Conservation (phyloP, 75 land plant species). For the Pseudotsuga menziesii region DNA sequence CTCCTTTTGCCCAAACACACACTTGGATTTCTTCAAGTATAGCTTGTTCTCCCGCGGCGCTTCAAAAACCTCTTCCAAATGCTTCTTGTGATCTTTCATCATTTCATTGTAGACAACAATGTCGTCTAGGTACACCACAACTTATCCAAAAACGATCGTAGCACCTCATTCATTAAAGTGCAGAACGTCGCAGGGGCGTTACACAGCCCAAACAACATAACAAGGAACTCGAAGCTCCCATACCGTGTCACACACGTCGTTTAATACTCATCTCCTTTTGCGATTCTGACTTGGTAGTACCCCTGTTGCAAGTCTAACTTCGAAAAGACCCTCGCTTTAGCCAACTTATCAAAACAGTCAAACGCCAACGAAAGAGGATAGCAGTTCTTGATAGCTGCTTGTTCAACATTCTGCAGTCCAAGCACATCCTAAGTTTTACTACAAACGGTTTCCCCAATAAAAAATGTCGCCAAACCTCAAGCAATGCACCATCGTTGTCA, state of each 20-base stretch:
- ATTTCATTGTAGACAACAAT: conserved; percentile 17
- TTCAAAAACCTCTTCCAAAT: neutral
- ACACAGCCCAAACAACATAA: conserved; percentile 22
- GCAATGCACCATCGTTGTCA: conserved; percentile 9
- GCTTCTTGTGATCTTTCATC: no score
- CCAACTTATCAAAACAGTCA: conserved; percentile 16
- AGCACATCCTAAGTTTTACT: conserved; percentile 7
- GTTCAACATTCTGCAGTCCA: conserved; percentile 15
- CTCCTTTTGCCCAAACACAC: neutral
- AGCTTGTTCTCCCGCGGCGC: conserved; percentile 3
- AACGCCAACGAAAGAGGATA: conserved; percentile 10
- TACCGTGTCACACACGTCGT: conserved; percentile 1
- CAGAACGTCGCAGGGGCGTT: conserved; percentile 19
- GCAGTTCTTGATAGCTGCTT: conserved; percentile 11
- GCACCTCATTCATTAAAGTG: conserved; percentile 13
- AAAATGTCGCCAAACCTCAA: conserved; percentile 13
- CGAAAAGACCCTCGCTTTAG: conserved; percentile 3
- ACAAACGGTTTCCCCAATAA: no score
- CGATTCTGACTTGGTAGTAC: conserved; percentile 15
- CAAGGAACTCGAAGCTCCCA: conserved; percentile 19
- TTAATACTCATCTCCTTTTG: conserved; percentile 1
- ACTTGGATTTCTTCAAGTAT: neutral
- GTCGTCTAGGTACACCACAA: conserved; percentile 18
- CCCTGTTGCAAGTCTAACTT: conserved; percentile 16
- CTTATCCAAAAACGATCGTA: conserved; percentile 5